phyloP scores from a whole-genome alignment of 2,329 filamentous ascomycete species.

The Cordyceps tenuipes region DNA sequence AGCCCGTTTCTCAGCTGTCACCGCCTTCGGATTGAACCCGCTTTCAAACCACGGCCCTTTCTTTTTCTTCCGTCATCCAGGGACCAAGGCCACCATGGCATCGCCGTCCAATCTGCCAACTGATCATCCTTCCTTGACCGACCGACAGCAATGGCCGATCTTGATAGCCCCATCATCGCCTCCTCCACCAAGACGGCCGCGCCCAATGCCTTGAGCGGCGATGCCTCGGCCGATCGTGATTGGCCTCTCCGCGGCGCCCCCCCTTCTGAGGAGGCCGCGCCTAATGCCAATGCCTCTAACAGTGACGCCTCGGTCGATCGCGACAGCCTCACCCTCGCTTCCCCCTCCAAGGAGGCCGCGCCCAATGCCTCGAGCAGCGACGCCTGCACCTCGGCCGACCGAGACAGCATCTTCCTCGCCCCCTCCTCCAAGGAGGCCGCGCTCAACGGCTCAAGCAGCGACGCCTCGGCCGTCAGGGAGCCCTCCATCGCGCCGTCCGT shows the following conservation, averaged over 20 bases:
- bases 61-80: not conserved
- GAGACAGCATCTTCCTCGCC: not conserved
- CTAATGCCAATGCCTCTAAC: not conserved
- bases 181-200: too few relatives aligned
- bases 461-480: not conserved
- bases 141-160: not conserved
- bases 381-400: not conserved
- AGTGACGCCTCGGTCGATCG: not conserved
- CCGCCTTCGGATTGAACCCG: not conserved
- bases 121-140: too few relatives aligned
- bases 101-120: not conserved
- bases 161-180: too few relatives aligned
- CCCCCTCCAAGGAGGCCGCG: not conserved
- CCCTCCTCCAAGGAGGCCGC: not conserved
- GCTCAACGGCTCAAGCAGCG: not conserved
- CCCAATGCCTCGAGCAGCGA: not conserved
- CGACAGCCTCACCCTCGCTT: not conserved
- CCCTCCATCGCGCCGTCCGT: constrained; percentile 5
- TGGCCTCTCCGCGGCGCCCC: not conserved
- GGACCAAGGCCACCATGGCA: not conserved
- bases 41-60: not conserved
- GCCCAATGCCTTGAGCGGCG: too few relatives aligned
- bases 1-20: not conserved
- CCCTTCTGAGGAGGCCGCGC: not conserved
- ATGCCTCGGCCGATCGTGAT: too few relatives aligned